A percentile compares a stretch with the other conserved stretches of the same genome.
These are phyloP conservation scores for Helotiales sp. DNA, from an alignment of 2,329 filamentous ascomycete genomes.

Conservation along the genomic window DNA sequence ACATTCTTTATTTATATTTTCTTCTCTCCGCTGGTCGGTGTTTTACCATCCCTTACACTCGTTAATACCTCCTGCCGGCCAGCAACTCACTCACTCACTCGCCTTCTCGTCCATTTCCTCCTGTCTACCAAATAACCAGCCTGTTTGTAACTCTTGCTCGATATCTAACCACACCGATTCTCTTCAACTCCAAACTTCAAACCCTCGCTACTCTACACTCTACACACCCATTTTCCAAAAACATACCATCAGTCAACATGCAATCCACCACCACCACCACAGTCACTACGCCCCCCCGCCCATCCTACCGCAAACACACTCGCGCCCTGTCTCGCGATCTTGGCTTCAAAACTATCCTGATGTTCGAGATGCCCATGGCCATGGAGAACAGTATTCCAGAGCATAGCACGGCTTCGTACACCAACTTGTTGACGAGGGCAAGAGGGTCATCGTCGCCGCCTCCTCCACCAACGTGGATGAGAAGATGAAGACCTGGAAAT, in stretches of 20 bases:
- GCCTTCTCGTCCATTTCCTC: not conserved
- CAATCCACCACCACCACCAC: not conserved
- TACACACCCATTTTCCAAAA: no score
- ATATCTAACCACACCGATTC: not conserved
- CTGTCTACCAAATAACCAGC: no score
- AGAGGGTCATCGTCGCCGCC: not conserved
- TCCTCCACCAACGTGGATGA: not conserved
- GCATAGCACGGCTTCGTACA: not conserved
- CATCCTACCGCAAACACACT: constrained; percentile 8
- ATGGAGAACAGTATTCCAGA: not conserved
- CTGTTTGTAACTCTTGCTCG: not conserved
- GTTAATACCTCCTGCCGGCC: constrained; percentile 8
- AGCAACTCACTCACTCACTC: not conserved
- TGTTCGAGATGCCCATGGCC: constrained; percentile 6
- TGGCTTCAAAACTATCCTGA: constrained; percentile 1
- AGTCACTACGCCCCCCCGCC: not conserved
- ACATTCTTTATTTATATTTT: constrained; percentile 2
- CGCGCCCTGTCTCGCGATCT: constrained; percentile 9
- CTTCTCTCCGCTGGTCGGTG: constrained; percentile 23
- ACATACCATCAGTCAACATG: not conserved
- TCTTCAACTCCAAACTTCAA: not conserved
- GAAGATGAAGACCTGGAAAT: not conserved
- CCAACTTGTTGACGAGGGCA: constrained; percentile 1
- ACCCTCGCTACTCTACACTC: no score
- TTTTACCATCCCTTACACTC: constrained; percentile 8